Evolutionary conservation across 2,329 filamentous ascomycete genomes (phyloP).

Genomic region (Fusarium pseudonygamai): DNA sequence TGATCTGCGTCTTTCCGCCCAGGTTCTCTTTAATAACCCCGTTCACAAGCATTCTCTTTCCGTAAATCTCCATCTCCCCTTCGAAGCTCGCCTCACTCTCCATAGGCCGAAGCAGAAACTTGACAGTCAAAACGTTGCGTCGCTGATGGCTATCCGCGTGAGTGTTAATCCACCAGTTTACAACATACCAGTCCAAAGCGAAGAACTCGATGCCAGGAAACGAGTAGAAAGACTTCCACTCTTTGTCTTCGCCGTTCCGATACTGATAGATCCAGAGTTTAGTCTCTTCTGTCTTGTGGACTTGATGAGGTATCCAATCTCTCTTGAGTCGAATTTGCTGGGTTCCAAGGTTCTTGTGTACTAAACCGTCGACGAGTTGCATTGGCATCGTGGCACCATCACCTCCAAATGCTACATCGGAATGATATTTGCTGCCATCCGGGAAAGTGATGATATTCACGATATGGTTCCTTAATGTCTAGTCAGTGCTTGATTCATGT

Average conservation of each 20-base stretch:
- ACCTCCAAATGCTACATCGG: slow-evolving; percentile 74
- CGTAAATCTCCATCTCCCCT: slow-evolving; percentile 29
- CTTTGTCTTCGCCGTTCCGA: slow-evolving; percentile 55
- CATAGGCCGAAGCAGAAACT: slow-evolving; percentile 58
- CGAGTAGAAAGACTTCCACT: slow-evolving; percentile 71
- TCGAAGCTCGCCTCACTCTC: slow-evolving; percentile 49
- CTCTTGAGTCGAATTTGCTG: slow-evolving; percentile 65
- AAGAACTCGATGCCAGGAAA: slow-evolving; percentile 72
- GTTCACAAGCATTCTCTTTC: slow-evolving; percentile 41
- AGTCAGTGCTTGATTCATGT: not conserved
- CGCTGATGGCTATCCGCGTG: slow-evolving; percentile 63
- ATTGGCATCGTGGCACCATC: slow-evolving; percentile 68
- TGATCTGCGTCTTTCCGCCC: slow-evolving; percentile 15
- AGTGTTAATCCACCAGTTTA: slow-evolving; percentile 66
- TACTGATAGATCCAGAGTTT: slow-evolving; percentile 73
- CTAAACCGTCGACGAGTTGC: slow-evolving; percentile 56
- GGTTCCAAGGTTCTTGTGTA: slow-evolving; percentile 60
- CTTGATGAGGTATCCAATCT: slow-evolving; percentile 57
- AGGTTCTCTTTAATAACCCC: slow-evolving; percentile 34
- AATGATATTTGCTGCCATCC: slow-evolving; percentile 57
- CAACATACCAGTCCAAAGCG: slow-evolving; percentile 61
- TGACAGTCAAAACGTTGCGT: slow-evolving; percentile 59
- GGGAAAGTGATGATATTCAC: slow-evolving; percentile 68
- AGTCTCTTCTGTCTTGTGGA: slow-evolving; percentile 46
- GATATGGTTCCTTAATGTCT: slow-evolving; percentile 58